Evolutionary conservation across 1,139 yeast species (phyloP), one percentile per base, ranked within the genome.

Genomic region (Geotrichum aggregatum): DNA sequence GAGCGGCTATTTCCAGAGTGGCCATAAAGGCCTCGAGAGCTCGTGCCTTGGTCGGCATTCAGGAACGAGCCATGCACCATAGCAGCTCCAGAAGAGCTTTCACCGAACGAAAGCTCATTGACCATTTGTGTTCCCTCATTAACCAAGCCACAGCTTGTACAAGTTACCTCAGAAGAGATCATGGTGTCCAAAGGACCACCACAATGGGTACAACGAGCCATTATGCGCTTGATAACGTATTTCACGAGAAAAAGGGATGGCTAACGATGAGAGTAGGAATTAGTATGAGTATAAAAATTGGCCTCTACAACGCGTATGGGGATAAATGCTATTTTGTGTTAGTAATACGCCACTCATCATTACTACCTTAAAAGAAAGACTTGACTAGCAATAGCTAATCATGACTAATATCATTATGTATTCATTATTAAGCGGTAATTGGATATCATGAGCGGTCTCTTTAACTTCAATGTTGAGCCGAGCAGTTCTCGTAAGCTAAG

Each of bases 41-140:
- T 74, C 0, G 91, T 95, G 6, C 85, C 75, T 68, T 91, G 97
- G 64, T 88, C 98, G 0, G 88, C 84, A 40, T 89, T 87, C 42
- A 92, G 84, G 77, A 87, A 91, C 41, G 95, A 82, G 63, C 99
- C 99, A 60, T 89, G 96, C 1, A 92, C 96, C 55, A 87, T 81
- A 34, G 98, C 97, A 8, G 96, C 98, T 59, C 99, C 99, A 26
- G 84, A 77, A 11, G 95, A 78, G 2, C 89, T 79, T 64, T 94
- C 99, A 41, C 95, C 95, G 71, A 91, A 92, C 19, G 94, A 87
- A 54, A 94, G 94, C 66, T 94, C 98, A 22, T 95, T 83, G 26
- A 94, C 98, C 61, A 92, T 91, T 30, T 95, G 95, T 63, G 89
- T 87, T 66, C 91, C 98, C 61, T 88, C 95, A 52, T 80, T 79